phyloP scores from a whole-genome alignment of 345 rosid species.

The Crucihimalaya himalaica region DNA sequence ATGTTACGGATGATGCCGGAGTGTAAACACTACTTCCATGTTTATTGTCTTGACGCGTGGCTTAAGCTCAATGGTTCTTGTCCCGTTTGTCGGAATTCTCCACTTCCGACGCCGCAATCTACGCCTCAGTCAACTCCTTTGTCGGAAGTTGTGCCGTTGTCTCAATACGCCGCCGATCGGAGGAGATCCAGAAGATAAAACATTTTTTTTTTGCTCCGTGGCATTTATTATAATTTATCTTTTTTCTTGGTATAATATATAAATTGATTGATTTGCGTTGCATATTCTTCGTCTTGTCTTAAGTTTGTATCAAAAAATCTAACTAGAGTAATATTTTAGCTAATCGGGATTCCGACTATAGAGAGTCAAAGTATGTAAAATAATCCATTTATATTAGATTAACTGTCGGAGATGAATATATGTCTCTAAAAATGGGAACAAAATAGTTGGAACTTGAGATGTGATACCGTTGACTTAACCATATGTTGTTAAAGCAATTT shows the following conservation, averaged over 20 bases:
- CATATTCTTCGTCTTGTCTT: conserved; percentile 4
- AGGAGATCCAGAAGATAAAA: conserved; percentile 55
- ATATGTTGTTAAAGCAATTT: conserved; percentile 3
- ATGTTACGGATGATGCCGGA: conserved; percentile 99
- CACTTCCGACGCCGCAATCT: conserved; percentile 57
- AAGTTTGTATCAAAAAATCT: too few species aligned
- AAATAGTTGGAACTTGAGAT: conserved; percentile 24
- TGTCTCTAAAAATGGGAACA: conserved; percentile 33
- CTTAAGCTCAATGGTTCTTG: conserved; percentile 95
- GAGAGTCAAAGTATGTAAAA: conserved; percentile 30
- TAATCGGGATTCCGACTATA: neutral
- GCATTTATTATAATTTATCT: neutral
- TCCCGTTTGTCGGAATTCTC: conserved; percentile 97
- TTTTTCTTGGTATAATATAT: conserved; percentile 9
- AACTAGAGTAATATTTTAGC: too few species aligned
- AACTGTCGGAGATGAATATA: conserved; percentile 11
- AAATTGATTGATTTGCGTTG: conserved; percentile 26
- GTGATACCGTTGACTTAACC: conserved; percentile 27
- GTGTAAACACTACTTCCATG: conserved; percentile 85
- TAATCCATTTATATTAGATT: conserved; percentile 19
- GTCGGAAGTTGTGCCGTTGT: conserved; percentile 91
- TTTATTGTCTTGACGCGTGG: conserved; percentile 87
- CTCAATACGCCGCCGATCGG: conserved; percentile 89
- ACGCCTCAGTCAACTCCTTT: conserved; percentile 95
- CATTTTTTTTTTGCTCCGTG: neutral